Evolutionary conservation across 2,329 filamentous ascomycete genomes (phyloP).

Genomic region (Pleoardoris graminearum): DNA sequence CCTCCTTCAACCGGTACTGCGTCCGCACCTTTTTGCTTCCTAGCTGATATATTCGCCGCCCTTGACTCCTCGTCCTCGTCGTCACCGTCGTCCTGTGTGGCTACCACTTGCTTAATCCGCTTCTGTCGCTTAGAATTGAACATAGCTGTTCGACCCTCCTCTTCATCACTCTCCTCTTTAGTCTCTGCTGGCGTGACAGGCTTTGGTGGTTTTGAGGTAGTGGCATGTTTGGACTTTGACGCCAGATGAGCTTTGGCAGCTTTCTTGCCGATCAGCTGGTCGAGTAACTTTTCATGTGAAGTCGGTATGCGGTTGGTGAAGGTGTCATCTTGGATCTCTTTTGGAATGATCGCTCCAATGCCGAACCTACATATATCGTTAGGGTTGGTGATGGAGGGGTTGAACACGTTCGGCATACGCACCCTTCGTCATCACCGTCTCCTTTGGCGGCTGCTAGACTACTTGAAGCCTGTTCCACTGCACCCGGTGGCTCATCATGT

Average conservation of each 20-base stretch:
- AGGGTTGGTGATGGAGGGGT: not conserved
- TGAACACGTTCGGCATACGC: conserved; percentile 19
- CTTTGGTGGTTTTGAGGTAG: conserved; percentile 27
- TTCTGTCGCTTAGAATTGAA: conserved; percentile 40
- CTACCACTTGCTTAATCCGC: conserved; percentile 18
- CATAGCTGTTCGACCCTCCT: conserved; percentile 40
- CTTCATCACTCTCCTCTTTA: conserved; percentile 45
- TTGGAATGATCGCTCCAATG: conserved; percentile 43
- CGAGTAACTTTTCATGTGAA: conserved; percentile 50
- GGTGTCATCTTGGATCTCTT: conserved; percentile 42
- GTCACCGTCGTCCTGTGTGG: conserved; percentile 13
- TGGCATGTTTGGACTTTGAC: conserved; percentile 27
- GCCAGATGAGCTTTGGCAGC: conserved; percentile 41
- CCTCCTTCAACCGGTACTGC: conserved; percentile 12
- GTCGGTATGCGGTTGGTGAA: conserved; percentile 42
- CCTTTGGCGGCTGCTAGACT: conserved; percentile 59
- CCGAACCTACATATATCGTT: conserved; percentile 38
- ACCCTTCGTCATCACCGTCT: conserved; percentile 59
- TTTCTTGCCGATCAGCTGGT: conserved; percentile 49
- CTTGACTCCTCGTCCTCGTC: conserved; percentile 12
- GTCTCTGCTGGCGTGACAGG: conserved; percentile 21
- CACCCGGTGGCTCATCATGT: conserved; percentile 46
- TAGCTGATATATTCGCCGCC: not conserved
- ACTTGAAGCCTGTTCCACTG: conserved; percentile 46
- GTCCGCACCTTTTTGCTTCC: conserved; percentile 7